phyloP scores from a whole-genome alignment of 1,284 basidiomycete genomes.

The Takashimella tepidaria region DNA sequence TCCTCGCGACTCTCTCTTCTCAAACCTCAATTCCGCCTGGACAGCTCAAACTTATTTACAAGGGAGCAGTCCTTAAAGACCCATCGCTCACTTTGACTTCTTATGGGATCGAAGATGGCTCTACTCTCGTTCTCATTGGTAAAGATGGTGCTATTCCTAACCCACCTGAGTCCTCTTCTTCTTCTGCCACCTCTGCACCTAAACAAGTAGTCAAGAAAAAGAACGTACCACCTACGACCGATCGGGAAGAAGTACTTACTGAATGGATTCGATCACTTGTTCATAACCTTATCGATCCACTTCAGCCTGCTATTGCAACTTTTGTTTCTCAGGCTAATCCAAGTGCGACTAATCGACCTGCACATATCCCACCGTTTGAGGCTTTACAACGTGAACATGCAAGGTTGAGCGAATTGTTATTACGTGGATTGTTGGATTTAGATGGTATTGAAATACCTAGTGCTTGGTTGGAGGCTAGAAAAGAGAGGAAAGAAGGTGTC shows the following conservation, averaged over 20 bases:
- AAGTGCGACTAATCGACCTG: constrained; percentile 31
- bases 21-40: constrained; percentile 37
- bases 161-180: constrained; percentile 7
- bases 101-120: constrained; percentile 45
- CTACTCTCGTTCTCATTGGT: constrained; percentile 41
- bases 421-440: constrained; percentile 50
- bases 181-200: constrained; percentile 9
- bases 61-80: constrained; percentile 48
- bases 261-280: constrained; percentile 41
- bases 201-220: constrained; percentile 32
- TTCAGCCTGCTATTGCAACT: constrained; percentile 29
- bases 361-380: constrained; percentile 35
- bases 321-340: constrained; percentile 34
- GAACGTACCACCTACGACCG: constrained; percentile 45
- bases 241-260: constrained; percentile 37
- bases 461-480: constrained; percentile 47
- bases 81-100: constrained; percentile 41
- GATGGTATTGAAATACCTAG: constrained; percentile 49
- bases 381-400: constrained; percentile 45
- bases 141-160: constrained; percentile 33
- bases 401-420: constrained; percentile 46
- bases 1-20: constrained; percentile 41
- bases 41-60: constrained; percentile 46
- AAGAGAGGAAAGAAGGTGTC: constrained; percentile 50
- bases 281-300: constrained; percentile 26